phyloP scores from a whole-genome alignment of 2,329 filamentous ascomycete species.

The Xylariaceae sp. region DNA sequence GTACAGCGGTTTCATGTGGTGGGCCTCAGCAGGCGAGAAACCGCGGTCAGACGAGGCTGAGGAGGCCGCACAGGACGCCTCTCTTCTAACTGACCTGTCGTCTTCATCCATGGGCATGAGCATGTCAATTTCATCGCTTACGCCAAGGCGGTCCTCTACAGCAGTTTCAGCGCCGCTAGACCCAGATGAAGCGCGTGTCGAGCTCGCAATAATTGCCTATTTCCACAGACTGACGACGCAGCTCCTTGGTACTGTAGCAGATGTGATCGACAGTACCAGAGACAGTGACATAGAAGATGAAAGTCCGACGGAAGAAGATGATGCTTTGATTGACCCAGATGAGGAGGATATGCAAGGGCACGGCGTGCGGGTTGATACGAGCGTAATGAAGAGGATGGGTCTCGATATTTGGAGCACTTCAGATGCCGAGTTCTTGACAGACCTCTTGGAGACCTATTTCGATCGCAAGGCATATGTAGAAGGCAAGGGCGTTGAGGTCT shows the following conservation, averaged over 20 bases:
- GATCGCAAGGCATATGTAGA: constrained; percentile 67
- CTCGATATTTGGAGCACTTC: constrained; percentile 77
- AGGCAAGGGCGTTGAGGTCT: constrained; percentile 75
- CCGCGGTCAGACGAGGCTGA: constrained; percentile 66
- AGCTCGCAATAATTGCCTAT: constrained; percentile 79
- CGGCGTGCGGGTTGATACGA: constrained; percentile 64
- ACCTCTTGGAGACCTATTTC: constrained; percentile 71
- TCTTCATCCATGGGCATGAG: constrained; percentile 39
- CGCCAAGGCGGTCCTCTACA: constrained; percentile 42
- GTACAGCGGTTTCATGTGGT: constrained; percentile 88
- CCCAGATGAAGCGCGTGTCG: constrained; percentile 57
- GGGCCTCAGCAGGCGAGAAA: constrained; percentile 83
- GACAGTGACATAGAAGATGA: constrained; percentile 23
- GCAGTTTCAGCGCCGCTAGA: constrained; percentile 36
- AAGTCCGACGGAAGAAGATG: constrained; percentile 32
- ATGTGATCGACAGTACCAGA: constrained; percentile 58
- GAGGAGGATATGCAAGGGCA: constrained; percentile 49
- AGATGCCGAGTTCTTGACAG: constrained; percentile 73
- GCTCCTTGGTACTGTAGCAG: constrained; percentile 67
- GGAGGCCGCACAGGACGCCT: constrained; percentile 60
- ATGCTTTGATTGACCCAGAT: constrained; percentile 33
- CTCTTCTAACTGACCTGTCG: constrained; percentile 61
- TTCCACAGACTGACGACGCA: constrained; percentile 78
- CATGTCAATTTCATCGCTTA: constrained; percentile 54
- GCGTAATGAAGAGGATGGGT: constrained; percentile 74